phyloP scores from a whole-genome alignment of 768 basidiomycete genomes.

The Fomitopsis pulvina region DNA sequence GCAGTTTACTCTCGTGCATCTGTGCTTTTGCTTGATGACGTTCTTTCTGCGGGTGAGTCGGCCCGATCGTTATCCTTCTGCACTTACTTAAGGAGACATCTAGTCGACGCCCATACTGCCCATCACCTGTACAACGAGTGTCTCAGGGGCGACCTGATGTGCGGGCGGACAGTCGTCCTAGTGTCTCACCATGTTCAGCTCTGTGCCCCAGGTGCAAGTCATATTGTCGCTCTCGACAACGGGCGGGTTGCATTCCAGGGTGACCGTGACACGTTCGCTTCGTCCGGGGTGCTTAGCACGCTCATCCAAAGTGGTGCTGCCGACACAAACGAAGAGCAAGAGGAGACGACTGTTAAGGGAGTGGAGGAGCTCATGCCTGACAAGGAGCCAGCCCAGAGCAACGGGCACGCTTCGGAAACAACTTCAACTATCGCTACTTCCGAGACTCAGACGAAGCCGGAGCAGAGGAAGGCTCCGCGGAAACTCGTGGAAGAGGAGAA shows the following conservation, averaged over 20 bases:
- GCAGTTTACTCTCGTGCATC: slow-evolving; percentile 89
- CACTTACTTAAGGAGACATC: background rate
- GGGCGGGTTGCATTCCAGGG: slow-evolving; percentile 78
- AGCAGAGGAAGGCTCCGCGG: slow-evolving; percentile 52
- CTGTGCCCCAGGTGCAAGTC: slow-evolving; percentile 71
- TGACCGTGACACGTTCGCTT: slow-evolving; percentile 51
- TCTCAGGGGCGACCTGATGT: slow-evolving; percentile 70
- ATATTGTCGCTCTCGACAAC: slow-evolving; percentile 79
- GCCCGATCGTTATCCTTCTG: background rate
- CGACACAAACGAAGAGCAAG: slow-evolving; percentile 45
- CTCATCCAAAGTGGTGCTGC: slow-evolving; percentile 53
- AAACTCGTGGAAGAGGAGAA: slow-evolving; percentile 74
- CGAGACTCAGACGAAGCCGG: slow-evolving; percentile 19
- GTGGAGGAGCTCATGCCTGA: slow-evolving; percentile 28
- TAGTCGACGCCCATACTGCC: slow-evolving; percentile 83
- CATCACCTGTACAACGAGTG: slow-evolving; percentile 78
- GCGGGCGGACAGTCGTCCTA: slow-evolving; percentile 76
- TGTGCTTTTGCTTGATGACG: slow-evolving; percentile 79
- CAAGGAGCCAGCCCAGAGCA: slow-evolving; percentile 11
- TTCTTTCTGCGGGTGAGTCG: slow-evolving; percentile 40
- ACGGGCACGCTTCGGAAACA: slow-evolving; percentile 31
- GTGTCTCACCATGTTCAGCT: slow-evolving; percentile 95
- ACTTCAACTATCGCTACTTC: slow-evolving; percentile 32
- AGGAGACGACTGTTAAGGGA: slow-evolving; percentile 30
- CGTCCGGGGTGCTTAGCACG: slow-evolving; percentile 57